Conservation (phyloP, 345 rosid species). For the Combretum micranthum region DNA sequence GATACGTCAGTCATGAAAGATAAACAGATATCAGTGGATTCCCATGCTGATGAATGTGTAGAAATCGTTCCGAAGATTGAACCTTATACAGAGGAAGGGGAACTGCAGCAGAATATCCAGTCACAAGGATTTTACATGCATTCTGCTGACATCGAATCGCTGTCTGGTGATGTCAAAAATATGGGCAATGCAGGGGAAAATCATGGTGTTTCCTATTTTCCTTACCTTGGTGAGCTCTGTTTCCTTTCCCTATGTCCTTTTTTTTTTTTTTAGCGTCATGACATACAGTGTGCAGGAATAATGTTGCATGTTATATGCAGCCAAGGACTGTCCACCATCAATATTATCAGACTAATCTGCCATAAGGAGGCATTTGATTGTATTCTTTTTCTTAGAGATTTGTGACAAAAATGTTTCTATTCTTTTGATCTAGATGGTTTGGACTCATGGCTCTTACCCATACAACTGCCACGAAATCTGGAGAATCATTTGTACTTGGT, state of each 20-base stretch:
- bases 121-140: conserved; percentile 24
- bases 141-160: conserved; percentile 45
- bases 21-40: conserved; percentile 17
- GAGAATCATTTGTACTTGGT: conserved; percentile 25
- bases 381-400: no score
- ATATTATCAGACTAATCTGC: no score
- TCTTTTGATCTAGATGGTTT: conserved; percentile 27
- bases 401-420: neutral
- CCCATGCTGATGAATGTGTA: conserved; percentile 8
- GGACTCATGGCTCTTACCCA: conserved; percentile 75
- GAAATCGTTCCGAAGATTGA: conserved; percentile 22
- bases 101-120: conserved; percentile 11
- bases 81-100: conserved; percentile 16
- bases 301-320: no score
- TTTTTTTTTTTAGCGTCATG: neutral
- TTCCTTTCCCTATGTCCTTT: neutral
- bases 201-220: conserved; percentile 28
- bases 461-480: conserved; percentile 35
- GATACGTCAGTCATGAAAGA: conserved; percentile 62
- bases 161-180: conserved; percentile 24
- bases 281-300: no score
- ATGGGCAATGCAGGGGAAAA: conserved; percentile 1
- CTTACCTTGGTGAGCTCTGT: conserved; percentile 45
- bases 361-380: no score
- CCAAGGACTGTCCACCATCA: no score